A percentile compares a stretch with the other conserved stretches of the same genome.
phyloP scores from a whole-genome alignment of 2,329 filamentous ascomycete species.

The Phialocephala sp. region DNA sequence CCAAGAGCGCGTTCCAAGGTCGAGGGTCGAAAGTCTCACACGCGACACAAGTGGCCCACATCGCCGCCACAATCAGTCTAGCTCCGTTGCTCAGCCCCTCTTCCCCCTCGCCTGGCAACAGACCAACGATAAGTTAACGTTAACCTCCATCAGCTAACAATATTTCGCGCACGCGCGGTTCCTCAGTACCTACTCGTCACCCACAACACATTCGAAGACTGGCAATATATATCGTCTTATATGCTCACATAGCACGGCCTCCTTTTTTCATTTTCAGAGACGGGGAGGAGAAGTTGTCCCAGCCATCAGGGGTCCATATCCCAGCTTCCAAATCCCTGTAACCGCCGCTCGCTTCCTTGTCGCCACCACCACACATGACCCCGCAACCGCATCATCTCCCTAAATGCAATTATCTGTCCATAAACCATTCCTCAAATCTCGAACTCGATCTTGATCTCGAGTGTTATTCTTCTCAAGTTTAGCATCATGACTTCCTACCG shows the following conservation, averaged over 20 bases:
- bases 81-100: neutral
- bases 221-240: too few species aligned
- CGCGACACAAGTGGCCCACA: neutral
- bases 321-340: neutral
- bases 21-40: neutral
- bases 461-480: too few species aligned
- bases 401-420: neutral
- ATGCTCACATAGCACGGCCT: too few species aligned
- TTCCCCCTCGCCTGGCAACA: neutral
- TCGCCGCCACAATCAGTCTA: neutral
- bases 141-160: neutral
- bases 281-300: too few species aligned
- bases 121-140: neutral
- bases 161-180: neutral
- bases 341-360: neutral
- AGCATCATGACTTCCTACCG: neutral
- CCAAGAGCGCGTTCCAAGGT: neutral
- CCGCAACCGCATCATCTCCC: neutral
- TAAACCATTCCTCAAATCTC: too few species aligned
- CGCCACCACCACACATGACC: neutral
- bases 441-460: too few species aligned
- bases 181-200: too few species aligned
- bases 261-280: too few species aligned
- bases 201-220: too few species aligned
- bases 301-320: neutral